Percentiles rank a stretch among this genome's conserved stretches.
phyloP scores from a whole-genome alignment of 305 asterid genomes.

The Ilex paraguariensis region DNA sequence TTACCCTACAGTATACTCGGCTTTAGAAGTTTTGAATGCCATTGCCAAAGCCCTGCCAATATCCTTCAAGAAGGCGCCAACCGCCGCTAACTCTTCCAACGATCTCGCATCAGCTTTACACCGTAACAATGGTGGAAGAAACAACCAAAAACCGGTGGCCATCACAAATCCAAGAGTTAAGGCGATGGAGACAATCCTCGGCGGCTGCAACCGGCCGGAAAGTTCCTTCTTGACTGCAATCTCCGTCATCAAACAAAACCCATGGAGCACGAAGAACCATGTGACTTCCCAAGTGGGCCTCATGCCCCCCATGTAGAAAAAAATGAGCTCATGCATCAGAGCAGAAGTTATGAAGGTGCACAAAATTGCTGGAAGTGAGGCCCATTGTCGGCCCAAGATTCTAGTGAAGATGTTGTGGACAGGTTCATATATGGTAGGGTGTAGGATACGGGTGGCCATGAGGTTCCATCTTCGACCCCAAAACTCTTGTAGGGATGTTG shows the following conservation, averaged over 20 bases:
- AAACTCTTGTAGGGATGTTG: conserved; percentile 70
- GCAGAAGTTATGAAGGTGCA: conserved; percentile 52
- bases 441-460: conserved; percentile 58
- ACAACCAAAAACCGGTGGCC: conserved; percentile 29
- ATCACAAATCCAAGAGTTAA: conserved; percentile 23
- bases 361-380: conserved; percentile 45
- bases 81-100: conserved; percentile 13
- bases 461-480: conserved; percentile 90
- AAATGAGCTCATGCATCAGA: conserved; percentile 38
- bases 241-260: background rate
- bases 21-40: no score
- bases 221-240: background rate
- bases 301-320: background rate
- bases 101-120: conserved; percentile 9
- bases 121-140: conserved; percentile 27
- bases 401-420: conserved; percentile 17
- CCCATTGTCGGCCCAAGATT: conserved; percentile 40
- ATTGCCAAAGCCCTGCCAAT: conserved; percentile 6
- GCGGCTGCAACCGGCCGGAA: conserved; percentile 5
- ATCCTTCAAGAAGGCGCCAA: conserved; percentile 21
- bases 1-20: no score
- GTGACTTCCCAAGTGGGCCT: background rate
- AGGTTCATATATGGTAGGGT: conserved; percentile 66
- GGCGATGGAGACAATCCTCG: conserved; percentile 12
- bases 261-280: background rate